phyloP scores from a whole-genome alignment of 2,329 filamentous ascomycete species.

The Phoma sp. region DNA sequence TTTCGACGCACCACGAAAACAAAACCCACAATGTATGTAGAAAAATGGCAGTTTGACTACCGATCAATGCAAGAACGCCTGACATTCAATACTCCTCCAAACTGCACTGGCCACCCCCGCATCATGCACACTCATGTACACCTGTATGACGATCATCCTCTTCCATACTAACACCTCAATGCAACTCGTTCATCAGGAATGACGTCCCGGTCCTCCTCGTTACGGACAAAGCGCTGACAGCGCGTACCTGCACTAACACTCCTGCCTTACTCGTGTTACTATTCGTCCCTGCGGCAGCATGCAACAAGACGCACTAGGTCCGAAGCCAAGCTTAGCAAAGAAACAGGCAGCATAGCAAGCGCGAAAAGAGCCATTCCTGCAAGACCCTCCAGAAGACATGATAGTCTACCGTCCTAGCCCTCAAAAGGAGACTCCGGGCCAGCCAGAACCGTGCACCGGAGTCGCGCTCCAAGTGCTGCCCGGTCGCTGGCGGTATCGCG shows the following conservation, averaged over 20 bases:
- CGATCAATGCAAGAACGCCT: constrained; percentile 17
- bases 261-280: constrained; percentile 11
- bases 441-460: not conserved
- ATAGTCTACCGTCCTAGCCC: not conserved
- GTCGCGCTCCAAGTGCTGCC: not conserved
- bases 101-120: not conserved
- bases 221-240: constrained; percentile 11
- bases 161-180: not conserved
- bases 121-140: not conserved
- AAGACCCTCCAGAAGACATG: not conserved
- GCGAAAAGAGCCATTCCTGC: not conserved
- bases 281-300: constrained; percentile 11
- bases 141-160: constrained; percentile 4
- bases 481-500: not conserved
- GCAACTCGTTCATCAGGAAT: constrained; percentile 13
- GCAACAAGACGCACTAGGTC: not conserved
- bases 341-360: not conserved
- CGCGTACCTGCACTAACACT: constrained; percentile 19
- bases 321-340: not conserved
- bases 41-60: constrained; percentile 5
- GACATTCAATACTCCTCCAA: not conserved
- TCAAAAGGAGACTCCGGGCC: not conserved
- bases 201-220: constrained; percentile 12
- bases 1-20: constrained; percentile 4
- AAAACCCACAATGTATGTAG: not conserved